A percentile compares a stretch with the other conserved stretches of the same genome.
phyloP scores from a whole-genome alignment of 2,329 filamentous ascomycete species.

The Trichophyton verrucosum region DNA sequence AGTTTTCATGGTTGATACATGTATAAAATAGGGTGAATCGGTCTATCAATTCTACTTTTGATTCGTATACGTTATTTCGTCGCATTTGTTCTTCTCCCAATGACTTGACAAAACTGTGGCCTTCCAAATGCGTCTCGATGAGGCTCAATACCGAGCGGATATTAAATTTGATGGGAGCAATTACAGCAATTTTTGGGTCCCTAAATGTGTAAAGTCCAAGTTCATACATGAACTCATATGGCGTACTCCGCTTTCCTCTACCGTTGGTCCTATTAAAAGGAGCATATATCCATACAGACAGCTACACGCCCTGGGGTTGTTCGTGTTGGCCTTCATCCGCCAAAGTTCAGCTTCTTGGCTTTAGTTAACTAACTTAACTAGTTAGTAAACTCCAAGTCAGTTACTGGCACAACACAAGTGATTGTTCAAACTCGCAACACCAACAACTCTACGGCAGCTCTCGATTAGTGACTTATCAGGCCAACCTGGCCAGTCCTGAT shows the following conservation, averaged over 20 bases:
- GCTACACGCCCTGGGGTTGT: not conserved
- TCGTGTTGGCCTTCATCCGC: not conserved
- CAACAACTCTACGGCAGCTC: not conserved
- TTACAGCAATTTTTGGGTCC: not conserved
- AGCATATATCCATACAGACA: not conserved
- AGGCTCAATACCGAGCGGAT: not conserved
- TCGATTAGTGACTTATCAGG: not conserved
- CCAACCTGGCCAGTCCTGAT: not conserved
- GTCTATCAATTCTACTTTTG: not conserved
- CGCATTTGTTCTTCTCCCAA: not conserved
- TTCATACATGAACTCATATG: too few relatives aligned
- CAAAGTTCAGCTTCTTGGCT: not conserved
- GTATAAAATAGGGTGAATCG: not conserved
- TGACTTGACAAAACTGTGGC: not conserved
- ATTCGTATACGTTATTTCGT: not conserved
- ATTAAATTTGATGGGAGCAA: too few relatives aligned
- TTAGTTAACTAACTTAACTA: too few relatives aligned
- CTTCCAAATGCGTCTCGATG: too few relatives aligned
- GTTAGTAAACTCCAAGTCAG: not conserved
- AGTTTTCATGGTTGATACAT: not conserved
- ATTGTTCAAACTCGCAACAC: not conserved
- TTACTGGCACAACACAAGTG: not conserved
- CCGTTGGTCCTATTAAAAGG: not conserved
- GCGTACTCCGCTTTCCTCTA: too few relatives aligned
- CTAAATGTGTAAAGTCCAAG: too few relatives aligned